These are phyloP conservation scores for Podaxis sp. DNA, from an alignment of 768 basidiomycete genomes.

Conservation along the genomic window DNA sequence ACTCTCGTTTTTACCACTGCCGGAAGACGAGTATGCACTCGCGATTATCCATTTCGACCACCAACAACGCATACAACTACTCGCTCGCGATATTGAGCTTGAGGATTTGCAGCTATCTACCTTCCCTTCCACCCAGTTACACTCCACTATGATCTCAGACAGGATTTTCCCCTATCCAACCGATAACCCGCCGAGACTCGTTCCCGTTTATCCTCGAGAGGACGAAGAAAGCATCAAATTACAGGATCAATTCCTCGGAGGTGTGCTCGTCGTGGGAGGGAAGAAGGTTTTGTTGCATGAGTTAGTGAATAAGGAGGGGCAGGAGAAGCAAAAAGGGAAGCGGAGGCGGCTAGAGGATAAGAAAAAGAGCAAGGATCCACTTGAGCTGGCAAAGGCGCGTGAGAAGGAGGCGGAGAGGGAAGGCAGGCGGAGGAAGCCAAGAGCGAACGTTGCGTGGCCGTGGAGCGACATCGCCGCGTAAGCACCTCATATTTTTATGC, in stretches of 20 bases:
- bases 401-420: conserved; percentile 61
- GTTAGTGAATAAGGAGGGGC: conserved; percentile 43
- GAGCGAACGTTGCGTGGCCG: conserved; percentile 67
- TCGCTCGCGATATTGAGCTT: conserved; percentile 55
- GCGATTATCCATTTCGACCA: conserved; percentile 72
- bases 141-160: conserved; percentile 51
- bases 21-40: conserved; percentile 46
- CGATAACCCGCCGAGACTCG: conserved; percentile 39
- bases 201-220: conserved; percentile 35
- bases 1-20: conserved; percentile 57
- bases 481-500: conserved; percentile 23
- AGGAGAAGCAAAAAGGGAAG: conserved; percentile 57
- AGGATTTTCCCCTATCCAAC: conserved; percentile 45
- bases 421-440: conserved; percentile 51
- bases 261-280: conserved; percentile 70
- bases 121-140: conserved; percentile 46
- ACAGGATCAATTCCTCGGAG: conserved; percentile 50
- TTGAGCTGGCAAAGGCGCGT: conserved; percentile 45
- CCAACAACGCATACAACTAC: conserved; percentile 58
- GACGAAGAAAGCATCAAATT: conserved; percentile 27
- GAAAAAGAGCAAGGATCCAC: conserved; percentile 44
- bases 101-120: conserved; percentile 51
- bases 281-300: conserved; percentile 64
- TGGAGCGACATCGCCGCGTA: conserved; percentile 75
- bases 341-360: conserved; percentile 50